Percentiles rank a stretch among this genome's conserved stretches.
Conservation (phyloP, 257 asterid species). For the Leptodermis oblonga region DNA sequence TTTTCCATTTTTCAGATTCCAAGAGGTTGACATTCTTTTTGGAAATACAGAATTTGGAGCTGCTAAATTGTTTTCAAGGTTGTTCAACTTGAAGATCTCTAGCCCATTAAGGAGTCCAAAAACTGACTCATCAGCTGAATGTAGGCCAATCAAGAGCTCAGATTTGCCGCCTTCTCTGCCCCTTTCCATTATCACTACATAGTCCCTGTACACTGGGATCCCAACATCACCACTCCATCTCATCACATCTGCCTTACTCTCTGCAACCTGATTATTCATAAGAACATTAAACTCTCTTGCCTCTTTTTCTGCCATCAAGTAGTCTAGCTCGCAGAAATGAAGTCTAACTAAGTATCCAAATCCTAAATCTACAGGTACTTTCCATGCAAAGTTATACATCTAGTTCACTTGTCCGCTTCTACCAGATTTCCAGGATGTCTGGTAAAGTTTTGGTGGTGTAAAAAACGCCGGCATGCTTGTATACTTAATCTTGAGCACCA, state of each 20-base stretch:
- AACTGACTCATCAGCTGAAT: conserved; percentile 1
- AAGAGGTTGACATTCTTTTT: no score
- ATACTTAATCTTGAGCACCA: conserved; percentile 16
- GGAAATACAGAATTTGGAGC: neutral
- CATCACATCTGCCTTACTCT: neutral
- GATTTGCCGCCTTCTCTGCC: neutral
- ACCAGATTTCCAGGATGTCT: conserved; percentile 27
- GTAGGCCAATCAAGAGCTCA: conserved; percentile 7
- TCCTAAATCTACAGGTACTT: no score
- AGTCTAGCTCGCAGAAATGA: no score
- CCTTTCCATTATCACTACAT: neutral
- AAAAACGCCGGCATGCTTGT: conserved; percentile 6
- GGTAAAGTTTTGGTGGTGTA: conserved; percentile 38
- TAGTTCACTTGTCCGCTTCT: neutral
- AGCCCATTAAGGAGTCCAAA: no score
- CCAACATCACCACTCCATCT: no score
- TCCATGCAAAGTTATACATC: no score
- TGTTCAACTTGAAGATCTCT: conserved; percentile 22
- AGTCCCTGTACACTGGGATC: no score
- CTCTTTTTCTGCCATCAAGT: no score
- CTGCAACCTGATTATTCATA: conserved; percentile 14
- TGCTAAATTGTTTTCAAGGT: conserved; percentile 7
- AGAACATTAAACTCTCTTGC: neutral
- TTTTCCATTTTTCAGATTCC: no score
- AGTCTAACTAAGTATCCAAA: no score